These are phyloP conservation scores for Cyberlindnera veronae DNA, from an alignment of 805 yeast species.

Conservation along the genomic window DNA sequence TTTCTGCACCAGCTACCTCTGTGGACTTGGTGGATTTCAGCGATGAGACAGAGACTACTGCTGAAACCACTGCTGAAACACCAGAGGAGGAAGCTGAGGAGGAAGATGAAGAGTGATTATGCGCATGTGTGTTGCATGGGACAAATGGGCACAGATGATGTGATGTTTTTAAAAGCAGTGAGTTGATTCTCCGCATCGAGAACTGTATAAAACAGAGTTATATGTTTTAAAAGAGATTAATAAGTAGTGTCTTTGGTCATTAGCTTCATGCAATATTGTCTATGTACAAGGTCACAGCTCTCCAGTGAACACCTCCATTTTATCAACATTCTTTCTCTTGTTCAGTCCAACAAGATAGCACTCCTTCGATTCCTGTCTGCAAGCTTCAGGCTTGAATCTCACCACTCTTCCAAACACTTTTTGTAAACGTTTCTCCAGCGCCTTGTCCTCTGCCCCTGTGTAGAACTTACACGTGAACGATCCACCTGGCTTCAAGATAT, in stretches of 20 bases:
- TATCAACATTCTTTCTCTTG: conserved; percentile 41
- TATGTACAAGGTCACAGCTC: not conserved
- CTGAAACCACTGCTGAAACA: conserved; percentile 19
- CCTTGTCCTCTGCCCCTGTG: conserved; percentile 74
- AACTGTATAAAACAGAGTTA: not conserved
- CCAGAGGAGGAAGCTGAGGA: conserved; percentile 17
- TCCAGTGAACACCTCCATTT: conserved; percentile 39
- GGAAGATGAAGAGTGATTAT: conserved; percentile 2
- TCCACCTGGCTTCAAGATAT: conserved; percentile 69
- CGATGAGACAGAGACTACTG: too few relatives aligned
- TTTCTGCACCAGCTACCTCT: conserved; percentile 38
- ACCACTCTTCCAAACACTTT: conserved; percentile 59
- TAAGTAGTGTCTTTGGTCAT: not conserved
- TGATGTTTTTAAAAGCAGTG: not conserved
- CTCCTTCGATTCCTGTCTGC: conserved; percentile 77
- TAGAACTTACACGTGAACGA: conserved; percentile 77
- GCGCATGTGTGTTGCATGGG: not conserved
- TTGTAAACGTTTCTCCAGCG: conserved; percentile 56
- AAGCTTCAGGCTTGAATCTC: conserved; percentile 77
- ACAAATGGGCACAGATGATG: not conserved
- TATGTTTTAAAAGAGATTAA: not conserved
- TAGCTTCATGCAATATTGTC: too few relatives aligned
- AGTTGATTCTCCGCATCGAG: not conserved
- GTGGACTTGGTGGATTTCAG: conserved; percentile 41
- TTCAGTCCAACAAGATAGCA: conserved; percentile 71